Percentiles rank a stretch among this genome's conserved stretches.
These are phyloP conservation scores for Lipomyces oligophaga DNA, from an alignment of 805 yeast species.

Conservation along the genomic window DNA sequence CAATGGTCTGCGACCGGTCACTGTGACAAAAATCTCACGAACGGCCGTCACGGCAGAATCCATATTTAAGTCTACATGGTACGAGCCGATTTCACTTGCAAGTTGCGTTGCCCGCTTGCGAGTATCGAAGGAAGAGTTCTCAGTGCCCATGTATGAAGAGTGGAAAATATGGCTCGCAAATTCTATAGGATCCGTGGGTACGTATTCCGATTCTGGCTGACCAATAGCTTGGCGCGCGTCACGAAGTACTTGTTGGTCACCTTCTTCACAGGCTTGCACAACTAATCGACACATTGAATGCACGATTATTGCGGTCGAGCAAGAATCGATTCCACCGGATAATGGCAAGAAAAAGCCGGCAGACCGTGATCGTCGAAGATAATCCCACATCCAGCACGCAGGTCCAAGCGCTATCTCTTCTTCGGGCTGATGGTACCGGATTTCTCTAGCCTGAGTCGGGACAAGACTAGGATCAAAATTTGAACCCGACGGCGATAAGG, in stretches of 20 bases:
- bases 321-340: constrained; percentile 96
- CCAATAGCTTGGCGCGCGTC: constrained; percentile 73
- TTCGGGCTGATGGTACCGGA: constrained; percentile 74
- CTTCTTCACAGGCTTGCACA: constrained; percentile 59
- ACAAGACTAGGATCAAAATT: constrained; percentile 57
- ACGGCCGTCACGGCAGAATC: constrained; percentile 76
- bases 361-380: constrained; percentile 81
- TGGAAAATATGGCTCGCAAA: constrained; percentile 74
- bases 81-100: constrained; percentile 74
- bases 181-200: constrained; percentile 71
- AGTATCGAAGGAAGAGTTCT: constrained; percentile 85
- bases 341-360: constrained; percentile 91
- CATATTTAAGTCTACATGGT: constrained; percentile 89
- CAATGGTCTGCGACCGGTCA: constrained; percentile 85
- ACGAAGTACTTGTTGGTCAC: constrained; percentile 58
- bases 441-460: constrained; percentile 53
- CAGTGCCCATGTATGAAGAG: constrained; percentile 94
- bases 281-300: constrained; percentile 92
- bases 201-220: constrained; percentile 49
- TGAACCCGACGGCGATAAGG: constrained; percentile 57
- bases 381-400: constrained; percentile 99
- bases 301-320: constrained; percentile 94
- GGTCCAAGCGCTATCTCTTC: constrained; percentile 98
- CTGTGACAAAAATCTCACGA: constrained; percentile 71
- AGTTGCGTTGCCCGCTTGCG: constrained; percentile 74